Evolutionary conservation across 768 basidiomycete genomes (phyloP).

Genomic region (Boletus eberwhitei): DNA sequence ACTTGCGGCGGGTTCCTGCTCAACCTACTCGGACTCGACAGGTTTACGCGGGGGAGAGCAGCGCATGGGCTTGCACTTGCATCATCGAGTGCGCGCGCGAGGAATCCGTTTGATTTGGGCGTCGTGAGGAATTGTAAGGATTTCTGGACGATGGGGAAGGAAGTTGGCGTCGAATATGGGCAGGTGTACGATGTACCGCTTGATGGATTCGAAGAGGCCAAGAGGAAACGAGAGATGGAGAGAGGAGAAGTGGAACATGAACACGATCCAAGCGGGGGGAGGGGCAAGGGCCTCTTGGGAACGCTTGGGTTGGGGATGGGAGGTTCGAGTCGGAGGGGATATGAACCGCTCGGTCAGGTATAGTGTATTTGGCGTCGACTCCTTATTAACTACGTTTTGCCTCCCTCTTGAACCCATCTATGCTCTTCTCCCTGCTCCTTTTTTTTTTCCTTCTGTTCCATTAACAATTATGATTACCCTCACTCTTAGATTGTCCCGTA

Average conservation of each 20-base stretch:
- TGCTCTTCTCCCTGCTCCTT: neutral
- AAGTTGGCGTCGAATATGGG: slow-evolving; percentile 89
- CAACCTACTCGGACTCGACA: slow-evolving; percentile 88
- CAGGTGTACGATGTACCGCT: slow-evolving; percentile 82
- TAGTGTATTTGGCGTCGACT: slow-evolving; percentile 4
- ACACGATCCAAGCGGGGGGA: slow-evolving; percentile 43
- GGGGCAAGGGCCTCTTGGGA: slow-evolving; percentile 37
- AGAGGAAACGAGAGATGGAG: slow-evolving; percentile 55
- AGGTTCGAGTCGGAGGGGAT: slow-evolving; percentile 33
- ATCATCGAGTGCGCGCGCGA: slow-evolving; percentile 48
- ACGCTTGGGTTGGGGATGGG: slow-evolving; percentile 37
- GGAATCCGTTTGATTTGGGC: slow-evolving; percentile 92
- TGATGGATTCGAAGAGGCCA: slow-evolving; percentile 80
- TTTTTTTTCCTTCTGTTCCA: neutral
- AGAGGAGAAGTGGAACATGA: slow-evolving; percentile 36
- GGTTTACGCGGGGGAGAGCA: slow-evolving; percentile 89
- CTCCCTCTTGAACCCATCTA: neutral
- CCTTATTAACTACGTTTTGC: too few relatives aligned
- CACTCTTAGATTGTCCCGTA: neutral
- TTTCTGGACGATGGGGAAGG: slow-evolving; percentile 87
- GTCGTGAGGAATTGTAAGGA: slow-evolving; percentile 78
- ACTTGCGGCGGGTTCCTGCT: slow-evolving; percentile 63
- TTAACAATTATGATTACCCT: neutral
- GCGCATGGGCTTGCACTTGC: slow-evolving; percentile 81
- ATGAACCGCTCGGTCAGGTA: slow-evolving; percentile 33